Evolutionary conservation across 768 basidiomycete genomes (phyloP), one percentile per base, ranked within the genome.

Genomic region (Rhizopogon roseolus): DNA sequence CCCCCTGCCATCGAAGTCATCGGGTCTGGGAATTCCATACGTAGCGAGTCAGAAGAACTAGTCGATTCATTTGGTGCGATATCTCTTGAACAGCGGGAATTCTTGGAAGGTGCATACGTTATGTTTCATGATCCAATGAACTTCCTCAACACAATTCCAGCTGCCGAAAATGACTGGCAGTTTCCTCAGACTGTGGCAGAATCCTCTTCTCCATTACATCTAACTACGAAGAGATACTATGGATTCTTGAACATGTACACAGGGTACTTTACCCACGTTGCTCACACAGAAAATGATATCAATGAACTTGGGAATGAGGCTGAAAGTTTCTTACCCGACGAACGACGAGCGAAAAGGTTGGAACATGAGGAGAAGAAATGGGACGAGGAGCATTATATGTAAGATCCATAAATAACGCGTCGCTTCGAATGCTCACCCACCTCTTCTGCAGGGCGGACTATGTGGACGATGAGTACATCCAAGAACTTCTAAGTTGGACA

Each of bases 371-470:
- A 92, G 38, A 74, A 78, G 29, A 92, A 91, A 68, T 94, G 85
- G 80, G 85, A 93, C 60, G 84, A 82, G 61, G 90, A 92, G 61
- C 76, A 93, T 70, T 93, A 93, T 65, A 85, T 91, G 91, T 91
- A 67, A 50, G 67, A 69, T 34, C 19, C 11, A 81, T 52, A 42
- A 34, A 42, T 49, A 36, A 49, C 42, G 5, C 49, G 10, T 40
- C 36, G 22, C 36, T 19, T n/a, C 46, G 8, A 9, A 34, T 42
- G 19, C 40, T 43, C 55, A 44, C 41, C 59, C 22, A 57, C 41
- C 27, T 44, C 49, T 38, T 42, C n/a, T 37, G 14, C 56, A 93
- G 91, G 78, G 90, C 90, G 3, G 91, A 94, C 66, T 92, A 77
- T 60, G 82, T 79, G 48, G 88, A 93, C 50, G 83, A 87, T 58